Base-by-base conservation (phyloP, 148 eudicot species). In the Polygonum aviculare region DNA sequence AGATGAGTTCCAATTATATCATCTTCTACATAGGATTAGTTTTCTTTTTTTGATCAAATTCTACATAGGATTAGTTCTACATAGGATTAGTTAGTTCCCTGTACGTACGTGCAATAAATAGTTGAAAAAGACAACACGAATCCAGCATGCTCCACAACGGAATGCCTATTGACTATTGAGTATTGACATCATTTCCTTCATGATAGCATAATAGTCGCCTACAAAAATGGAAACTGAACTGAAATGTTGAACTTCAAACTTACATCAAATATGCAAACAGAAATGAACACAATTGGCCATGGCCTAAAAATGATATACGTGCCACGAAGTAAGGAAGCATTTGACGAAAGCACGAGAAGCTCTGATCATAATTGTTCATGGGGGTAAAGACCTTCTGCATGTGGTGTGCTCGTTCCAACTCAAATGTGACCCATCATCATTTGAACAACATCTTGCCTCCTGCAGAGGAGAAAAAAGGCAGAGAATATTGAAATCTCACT, bases 371-470 rank as follows among this genome's bases (percentile, higher is more conserved):
- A 4, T 36, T 67, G 70, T 65, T 65, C 44, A 38, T 67, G n/a
- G 41, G 18, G n/a, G 11, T 15, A 12, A 57, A n/a, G 38, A 7
- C 35, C 55, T 51, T 9, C 15, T 51, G 22, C n/a, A 57, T 7
- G 3, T 19, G 65, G 31, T 18, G 62, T 55, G 65, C 65, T 7
- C 35, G 4, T 57, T 60, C 69, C 38, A 60, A 31, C 38, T 26
- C 69, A 10, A 31, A n/a, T 54, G 36, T 10, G 21, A 14, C 57
- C 33, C n/a, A 16, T 48, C 31, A 26, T 44, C 39, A 73, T 47
- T 16, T 47, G 75, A 73, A 73, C 57, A 73, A 48, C 35, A 49
- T 45, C 75, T 73, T 73, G 12, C 55, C 39, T 47, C 40, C 75
- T 67, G 72, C 72, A 67, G 40, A 63, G 39, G 44, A 67, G 72